Percentiles rank a stretch among this genome's conserved stretches.
Conservation (phyloP, 805 yeast genomes). For the Saturnispora dispora region DNA sequence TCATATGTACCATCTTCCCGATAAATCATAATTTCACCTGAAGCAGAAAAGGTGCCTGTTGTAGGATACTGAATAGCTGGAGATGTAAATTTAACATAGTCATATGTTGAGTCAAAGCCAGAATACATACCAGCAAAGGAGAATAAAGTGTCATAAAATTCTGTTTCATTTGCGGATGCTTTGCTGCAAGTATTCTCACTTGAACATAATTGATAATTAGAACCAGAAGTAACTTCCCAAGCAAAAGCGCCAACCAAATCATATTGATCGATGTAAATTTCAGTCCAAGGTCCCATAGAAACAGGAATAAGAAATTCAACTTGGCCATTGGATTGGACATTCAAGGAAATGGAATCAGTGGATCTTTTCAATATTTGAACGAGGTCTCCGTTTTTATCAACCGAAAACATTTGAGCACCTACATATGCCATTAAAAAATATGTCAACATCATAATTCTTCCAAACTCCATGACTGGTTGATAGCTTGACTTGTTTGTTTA, state of each 20-base stretch:
- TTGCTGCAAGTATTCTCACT: constrained; percentile 6
- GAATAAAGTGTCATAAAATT: constrained; percentile 5
- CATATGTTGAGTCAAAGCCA: constrained; percentile 1
- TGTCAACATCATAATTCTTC: neutral
- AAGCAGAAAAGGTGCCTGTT: constrained; percentile 7
- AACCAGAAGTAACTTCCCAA: constrained; percentile 7
- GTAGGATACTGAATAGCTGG: constrained; percentile 9
- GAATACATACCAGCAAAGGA: constrained; percentile 8
- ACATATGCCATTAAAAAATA: neutral
- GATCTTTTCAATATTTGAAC: neutral
- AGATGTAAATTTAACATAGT: constrained; percentile 8
- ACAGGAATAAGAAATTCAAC: constrained; percentile 13
- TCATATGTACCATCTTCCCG: neutral
- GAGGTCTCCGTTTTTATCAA: neutral
- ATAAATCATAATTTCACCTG: neutral
- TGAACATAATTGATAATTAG: constrained; percentile 6
- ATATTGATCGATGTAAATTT: constrained; percentile 3
- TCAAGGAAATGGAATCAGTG: neutral
- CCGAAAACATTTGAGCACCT: neutral
- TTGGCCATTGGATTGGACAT: constrained; percentile 2
- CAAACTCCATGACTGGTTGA: neutral
- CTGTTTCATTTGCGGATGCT: constrained; percentile 1
- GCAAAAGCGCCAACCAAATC: neutral
- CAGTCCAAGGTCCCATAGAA: constrained; percentile 2
- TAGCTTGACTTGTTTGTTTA: neutral